Base-by-base conservation (phyloP, 2,329 filamentous ascomycete genomes). In the Epicoccum nigrum region DNA sequence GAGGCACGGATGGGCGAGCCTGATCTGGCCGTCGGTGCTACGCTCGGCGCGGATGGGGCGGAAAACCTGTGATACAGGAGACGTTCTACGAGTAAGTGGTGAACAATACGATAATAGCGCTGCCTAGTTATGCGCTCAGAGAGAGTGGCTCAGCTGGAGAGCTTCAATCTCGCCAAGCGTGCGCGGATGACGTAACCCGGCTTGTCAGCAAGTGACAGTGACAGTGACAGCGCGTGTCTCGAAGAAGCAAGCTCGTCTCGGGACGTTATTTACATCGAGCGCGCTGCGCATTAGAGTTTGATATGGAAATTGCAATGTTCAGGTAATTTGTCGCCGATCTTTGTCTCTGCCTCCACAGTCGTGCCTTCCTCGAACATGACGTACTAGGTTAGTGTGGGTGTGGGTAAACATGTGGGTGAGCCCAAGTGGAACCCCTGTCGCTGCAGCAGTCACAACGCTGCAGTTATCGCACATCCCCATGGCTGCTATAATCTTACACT, bases 161-260 rank as follows among this genome's bases (percentile, higher is more conserved):
- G 49, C 38, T 44, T 41, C 41, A 33, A 49, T 35, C 33, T 49
- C n/a, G 62, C 60, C 59, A 62, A 62, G 60, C 38, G 43, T 45
- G 33, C 17, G 41, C 52, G 45, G 59, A 62, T 65, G 63, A 65
- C 63, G 63, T 65, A 65, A 65, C 54, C 17, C 43, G 16, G 39
- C 33, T 16, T 42, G 55, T 48, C 41, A 40, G 31, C 34, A 40
- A 45, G 40, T 49, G 51, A 11, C 7, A 31, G 28, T 12, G 7
- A n/a, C n/a, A n/a, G n/a, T n/a, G n/a, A 32, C 39, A 35, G 45
- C 33, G 45, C 31, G 28, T 28, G 25, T 27, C 35, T 30, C 9
- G 40, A 41, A 35, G 12, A 5, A 25, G 40, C 17, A 38, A 41
- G 44, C 16, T 30, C 40, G 31, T 32, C 11, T 13, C 9, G 19